These are phyloP conservation scores for Podospora appendiculata DNA, from an alignment of 495 filamentous ascomycete species.

Conservation along the genomic window DNA sequence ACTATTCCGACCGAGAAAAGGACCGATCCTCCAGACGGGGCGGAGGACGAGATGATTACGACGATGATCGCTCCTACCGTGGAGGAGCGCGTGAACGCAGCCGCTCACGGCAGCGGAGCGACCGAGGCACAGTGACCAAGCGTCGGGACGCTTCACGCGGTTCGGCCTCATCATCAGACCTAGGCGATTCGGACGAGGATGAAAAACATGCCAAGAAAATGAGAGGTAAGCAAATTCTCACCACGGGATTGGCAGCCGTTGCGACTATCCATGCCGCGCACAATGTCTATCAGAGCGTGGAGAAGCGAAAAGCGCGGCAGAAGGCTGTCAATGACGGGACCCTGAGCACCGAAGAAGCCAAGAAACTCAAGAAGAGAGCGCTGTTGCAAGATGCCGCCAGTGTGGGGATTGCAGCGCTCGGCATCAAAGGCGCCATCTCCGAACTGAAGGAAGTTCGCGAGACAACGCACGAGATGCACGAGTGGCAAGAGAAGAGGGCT, in stretches of 20 bases:
- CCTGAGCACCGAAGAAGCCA: slow-evolving; percentile 65
- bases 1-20: slow-evolving; percentile 41
- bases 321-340: slow-evolving; percentile 66
- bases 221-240: slow-evolving; percentile 76
- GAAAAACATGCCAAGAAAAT: slow-evolving; percentile 67
- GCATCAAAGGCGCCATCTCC: slow-evolving; percentile 73
- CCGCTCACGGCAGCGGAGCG: slow-evolving; percentile 3
- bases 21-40: slow-evolving; percentile 21
- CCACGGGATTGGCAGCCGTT: slow-evolving; percentile 74
- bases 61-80: slow-evolving; percentile 34
- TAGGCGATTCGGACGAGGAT: slow-evolving; percentile 71
- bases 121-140: slow-evolving; percentile 11
- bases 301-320: slow-evolving; percentile 61
- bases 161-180: slow-evolving; percentile 44
- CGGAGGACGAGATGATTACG: slow-evolving; percentile 45
- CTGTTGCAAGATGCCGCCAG: slow-evolving; percentile 67
- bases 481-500: slow-evolving; percentile 35
- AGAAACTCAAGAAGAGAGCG: slow-evolving; percentile 66
- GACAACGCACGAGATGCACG: slow-evolving; percentile 27
- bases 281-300: slow-evolving; percentile 66
- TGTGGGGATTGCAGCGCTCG: slow-evolving; percentile 75
- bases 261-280: slow-evolving; percentile 87
- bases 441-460: slow-evolving; percentile 49
- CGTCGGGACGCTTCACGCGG: slow-evolving; percentile 19
- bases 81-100: slow-evolving; percentile 12